Evolutionary conservation across 768 basidiomycete species (phyloP).

Genomic region (Phaeotremella fagi): DNA sequence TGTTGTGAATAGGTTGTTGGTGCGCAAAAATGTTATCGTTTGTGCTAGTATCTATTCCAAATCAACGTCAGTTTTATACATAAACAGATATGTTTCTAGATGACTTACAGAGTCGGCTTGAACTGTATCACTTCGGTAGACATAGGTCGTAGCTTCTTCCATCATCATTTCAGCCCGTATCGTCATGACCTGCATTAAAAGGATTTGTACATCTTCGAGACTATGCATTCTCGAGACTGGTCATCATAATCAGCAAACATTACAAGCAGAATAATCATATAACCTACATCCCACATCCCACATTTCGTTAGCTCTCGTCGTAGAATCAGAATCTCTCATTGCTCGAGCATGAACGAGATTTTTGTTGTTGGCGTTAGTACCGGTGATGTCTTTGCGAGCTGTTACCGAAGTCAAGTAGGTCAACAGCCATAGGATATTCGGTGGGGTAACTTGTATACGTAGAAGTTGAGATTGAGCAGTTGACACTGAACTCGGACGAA

Average conservation of each 20-base stretch:
- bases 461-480: neutral
- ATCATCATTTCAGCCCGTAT: constrained; percentile 28
- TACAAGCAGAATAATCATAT: neutral
- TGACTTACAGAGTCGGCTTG: constrained; percentile 18
- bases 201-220: neutral
- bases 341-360: constrained; percentile 17
- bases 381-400: constrained; percentile 25
- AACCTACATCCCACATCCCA: constrained; percentile 40
- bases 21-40: constrained; percentile 9
- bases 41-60: constrained; percentile 1
- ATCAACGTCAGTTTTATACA: neutral
- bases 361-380: constrained; percentile 17
- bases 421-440: constrained; percentile 24
- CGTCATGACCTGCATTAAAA: constrained; percentile 6
- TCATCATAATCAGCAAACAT: neutral
- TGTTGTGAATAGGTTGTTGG: constrained; percentile 10
- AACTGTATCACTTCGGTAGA: constrained; percentile 20
- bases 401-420: constrained; percentile 28
- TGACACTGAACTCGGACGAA: neutral
- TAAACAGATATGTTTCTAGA: too few species aligned
- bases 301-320: constrained; percentile 26
- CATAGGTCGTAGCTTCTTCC: constrained; percentile 22
- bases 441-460: constrained; percentile 27
- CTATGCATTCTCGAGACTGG: constrained; percentile 20
- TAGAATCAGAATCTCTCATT: constrained; percentile 11